Evolutionary conservation across 140 eudicot species (phyloP).

Genomic region (Stevia rebaudiana): DNA sequence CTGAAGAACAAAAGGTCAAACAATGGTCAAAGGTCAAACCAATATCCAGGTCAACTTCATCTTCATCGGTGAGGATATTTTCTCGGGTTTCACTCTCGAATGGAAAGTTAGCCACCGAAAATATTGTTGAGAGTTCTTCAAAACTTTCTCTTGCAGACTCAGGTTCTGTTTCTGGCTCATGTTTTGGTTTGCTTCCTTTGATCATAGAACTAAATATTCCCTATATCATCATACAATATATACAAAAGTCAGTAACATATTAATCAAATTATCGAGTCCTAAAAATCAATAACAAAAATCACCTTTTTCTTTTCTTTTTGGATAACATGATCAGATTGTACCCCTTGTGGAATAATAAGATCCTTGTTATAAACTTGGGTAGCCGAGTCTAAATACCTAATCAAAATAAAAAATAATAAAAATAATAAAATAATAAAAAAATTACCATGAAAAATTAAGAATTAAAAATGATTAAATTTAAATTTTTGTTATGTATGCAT

Average conservation of each 20-base stretch:
- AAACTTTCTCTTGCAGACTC: slow-evolving; percentile 45
- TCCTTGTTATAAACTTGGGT: slow-evolving; percentile 56
- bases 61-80: slow-evolving; percentile 29
- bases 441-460: slow-evolving; percentile 11
- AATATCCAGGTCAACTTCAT: slow-evolving; percentile 65
- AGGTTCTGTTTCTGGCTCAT: slow-evolving; percentile 40
- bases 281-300: neutral
- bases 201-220: slow-evolving; percentile 73
- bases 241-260: slow-evolving; percentile 16
- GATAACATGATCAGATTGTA: slow-evolving; percentile 31
- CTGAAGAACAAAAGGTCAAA: neutral
- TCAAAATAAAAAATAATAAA: slow-evolving; percentile 16
- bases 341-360: slow-evolving; percentile 39
- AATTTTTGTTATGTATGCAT: neutral
- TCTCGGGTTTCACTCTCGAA: slow-evolving; percentile 38
- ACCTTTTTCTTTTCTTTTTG: slow-evolving; percentile 96
- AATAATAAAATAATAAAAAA: slow-evolving; percentile 17
- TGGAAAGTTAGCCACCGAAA: slow-evolving; percentile 62
- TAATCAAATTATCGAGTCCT: neutral
- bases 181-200: slow-evolving; percentile 54
- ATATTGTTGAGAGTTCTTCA: slow-evolving; percentile 52
- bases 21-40: slow-evolving; percentile 40
- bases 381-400: slow-evolving; percentile 64
- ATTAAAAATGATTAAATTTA: neutral
- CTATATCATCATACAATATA: slow-evolving; percentile 33